Percentiles rank a stretch among this genome's conserved stretches.
phyloP scores from a whole-genome alignment of 2,329 filamentous ascomycete genomes.

The Fusarium hostae region DNA sequence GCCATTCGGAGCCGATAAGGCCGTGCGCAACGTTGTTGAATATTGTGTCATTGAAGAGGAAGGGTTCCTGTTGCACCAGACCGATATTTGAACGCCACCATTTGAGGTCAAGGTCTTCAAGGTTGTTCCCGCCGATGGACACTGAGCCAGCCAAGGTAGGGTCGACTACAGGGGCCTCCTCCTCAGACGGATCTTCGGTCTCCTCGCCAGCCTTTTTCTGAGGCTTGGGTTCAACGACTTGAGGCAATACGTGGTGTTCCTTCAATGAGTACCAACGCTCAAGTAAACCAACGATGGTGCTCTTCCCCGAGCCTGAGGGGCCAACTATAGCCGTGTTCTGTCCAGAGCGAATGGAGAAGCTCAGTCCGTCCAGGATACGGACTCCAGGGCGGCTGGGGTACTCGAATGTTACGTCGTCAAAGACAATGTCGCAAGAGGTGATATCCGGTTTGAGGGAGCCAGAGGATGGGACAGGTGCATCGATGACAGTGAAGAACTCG shows the following conservation, averaged over 20 bases:
- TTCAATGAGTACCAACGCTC: conserved; percentile 71
- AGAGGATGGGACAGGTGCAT: conserved; percentile 35
- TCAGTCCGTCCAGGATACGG: conserved; percentile 56
- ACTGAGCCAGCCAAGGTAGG: conserved; percentile 11
- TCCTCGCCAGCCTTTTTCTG: background rate
- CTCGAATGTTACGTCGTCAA: conserved; percentile 48
- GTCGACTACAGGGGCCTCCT: background rate
- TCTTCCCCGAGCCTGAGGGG: conserved; percentile 75
- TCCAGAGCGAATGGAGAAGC: conserved; percentile 64
- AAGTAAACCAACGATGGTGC: conserved; percentile 73
- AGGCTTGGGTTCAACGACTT: conserved; percentile 2
- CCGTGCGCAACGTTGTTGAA: conserved; percentile 61
- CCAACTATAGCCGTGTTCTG: conserved; percentile 77
- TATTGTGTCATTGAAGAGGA: conserved; percentile 63
- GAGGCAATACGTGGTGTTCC: conserved; percentile 20
- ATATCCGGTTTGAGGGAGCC: conserved; percentile 42
- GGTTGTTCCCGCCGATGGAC: background rate
- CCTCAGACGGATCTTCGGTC: background rate
- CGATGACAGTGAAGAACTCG: conserved; percentile 46
- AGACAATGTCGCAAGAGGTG: conserved; percentile 56
- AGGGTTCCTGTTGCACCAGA: conserved; percentile 66
- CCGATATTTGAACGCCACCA: conserved; percentile 41
- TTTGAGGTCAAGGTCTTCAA: conserved; percentile 33
- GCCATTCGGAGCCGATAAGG: conserved; percentile 51
- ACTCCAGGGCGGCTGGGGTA: conserved; percentile 38